Evolutionary conservation across 352 stramenopile species (phyloP), one percentile per base, ranked within the genome.

Genomic region (Phytophthora pinifolia): DNA sequence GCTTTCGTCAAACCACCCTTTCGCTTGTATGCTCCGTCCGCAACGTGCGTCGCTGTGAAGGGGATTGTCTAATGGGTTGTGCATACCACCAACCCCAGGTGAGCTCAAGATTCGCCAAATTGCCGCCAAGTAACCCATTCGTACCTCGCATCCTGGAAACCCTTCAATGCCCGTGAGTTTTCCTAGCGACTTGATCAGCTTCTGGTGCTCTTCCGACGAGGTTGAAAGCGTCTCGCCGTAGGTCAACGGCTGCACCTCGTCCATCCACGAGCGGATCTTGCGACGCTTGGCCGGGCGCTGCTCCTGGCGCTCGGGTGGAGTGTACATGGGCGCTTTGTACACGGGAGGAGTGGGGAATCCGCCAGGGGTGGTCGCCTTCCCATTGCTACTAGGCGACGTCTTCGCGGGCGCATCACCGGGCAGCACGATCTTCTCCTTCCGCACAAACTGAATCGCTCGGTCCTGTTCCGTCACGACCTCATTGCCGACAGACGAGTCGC

Each of bases 251-350:
- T 75, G 27, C 4, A 93, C 85, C 9, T 93, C 83, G 37, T 95
- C 85, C 51, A 88, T 70, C 85, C 85, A 95, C 38, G 85, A 89
- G 9, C 85, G 83, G 38, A 95, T 92, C 74, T 95, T 95, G 29
- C 85, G 83, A 27, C 83, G 80, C 62, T 95, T 95, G 0, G 81
- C 54, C 17, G 76, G 70, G 17, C 79, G 79, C 18, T 74, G 57
- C 3, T 87, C 74, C 33, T 78, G 66, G 6, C 72, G 79, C 52
- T 83, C 63, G 17, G 82, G 76, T 18, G 76, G 79, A 48, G 83
- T 88, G 55, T 92, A 87, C 43, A 87, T 69, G 9, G 83, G 77
- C 8, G 85, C 67, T 54, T 82, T 88, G 61, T 92, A 93, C 29
- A 74, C 73, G 4, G 83, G 83, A 49, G 62, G 55, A 8, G 59